A percentile compares a stretch with the other conserved stretches of the same genome.
Evolutionary conservation across 805 yeast species (phyloP).

Genomic region (Priceomyces haplophilus): DNA sequence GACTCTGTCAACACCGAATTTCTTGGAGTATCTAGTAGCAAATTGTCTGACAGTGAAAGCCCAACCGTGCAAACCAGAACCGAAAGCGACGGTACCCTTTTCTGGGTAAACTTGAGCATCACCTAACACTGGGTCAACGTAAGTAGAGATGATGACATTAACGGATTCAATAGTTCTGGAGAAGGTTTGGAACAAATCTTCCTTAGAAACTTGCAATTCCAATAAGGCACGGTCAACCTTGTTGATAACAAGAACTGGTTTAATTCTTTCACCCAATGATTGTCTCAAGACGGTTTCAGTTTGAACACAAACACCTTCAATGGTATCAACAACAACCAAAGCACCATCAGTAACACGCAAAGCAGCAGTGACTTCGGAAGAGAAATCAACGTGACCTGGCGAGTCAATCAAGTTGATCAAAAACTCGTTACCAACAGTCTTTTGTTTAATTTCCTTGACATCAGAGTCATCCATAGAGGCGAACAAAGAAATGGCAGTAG

Average conservation of each 20-base stretch:
- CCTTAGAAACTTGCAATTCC: constrained; percentile 98
- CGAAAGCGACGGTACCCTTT: constrained; percentile 98
- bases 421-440: constrained; percentile 89
- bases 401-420: constrained; percentile 98
- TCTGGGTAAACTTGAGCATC: constrained; percentile 99
- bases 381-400: constrained; percentile 99
- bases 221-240: constrained; percentile 99
- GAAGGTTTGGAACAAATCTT: constrained; percentile 97
- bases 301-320: constrained; percentile 99
- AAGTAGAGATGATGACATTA: constrained; percentile 96
- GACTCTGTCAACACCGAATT: constrained; percentile 96
- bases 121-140: constrained; percentile 86
- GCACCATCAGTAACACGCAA: constrained; percentile 99
- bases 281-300: constrained; percentile 99
- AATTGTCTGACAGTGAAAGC: constrained; percentile 99
- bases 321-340: constrained; percentile 97
- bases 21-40: constrained; percentile 96
- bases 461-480: constrained; percentile 85
- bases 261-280: constrained; percentile 98
- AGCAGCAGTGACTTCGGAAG: constrained; percentile 99
- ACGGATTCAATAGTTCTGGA: constrained; percentile 99
- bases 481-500: constrained; percentile 96
- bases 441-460: constrained; percentile 85
- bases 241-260: constrained; percentile 98
- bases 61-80: constrained; percentile 99